Evolutionary conservation across 2,329 filamentous ascomycete genomes (phyloP), one percentile per base, ranked within the genome.

Genomic region (Truncatella angustata): DNA sequence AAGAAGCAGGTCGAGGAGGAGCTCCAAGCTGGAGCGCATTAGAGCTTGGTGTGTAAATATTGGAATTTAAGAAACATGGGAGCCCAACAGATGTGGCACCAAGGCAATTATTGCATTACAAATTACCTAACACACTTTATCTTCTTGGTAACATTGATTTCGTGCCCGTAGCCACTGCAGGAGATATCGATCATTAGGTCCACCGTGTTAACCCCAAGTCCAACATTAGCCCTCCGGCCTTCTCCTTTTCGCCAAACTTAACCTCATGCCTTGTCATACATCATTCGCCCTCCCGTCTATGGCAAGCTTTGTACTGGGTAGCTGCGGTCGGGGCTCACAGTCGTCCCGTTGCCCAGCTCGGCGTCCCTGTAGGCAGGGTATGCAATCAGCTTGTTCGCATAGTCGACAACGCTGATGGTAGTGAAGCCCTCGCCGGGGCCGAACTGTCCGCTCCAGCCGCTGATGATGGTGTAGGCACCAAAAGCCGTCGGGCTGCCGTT

Each of bases 1-100:
- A 84, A 86, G 68, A 78, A 80, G 55, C 84, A 92, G 69, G 88
- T 95, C 7, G 85, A 82, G 54, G 73, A 80, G 63, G 85, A 88
- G 68, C 73, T 88, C 20, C 35, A 50, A 12, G 45, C 10, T 9
- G 45, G 30, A 3, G 45, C 32, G 20, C 34, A 48, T 18, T 48
- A 39, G 43, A 46, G 11, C 5, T 28, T 16, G 10, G n/a, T 9
- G 6, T 43, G 23, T 32, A 32, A 32, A 32, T 2, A 14, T 32
- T 32, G 28, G 5, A n/a, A 36, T 12, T 36, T 36, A 12, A 36
- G 5, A 10, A 36, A 36, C 14, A 1, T n/a, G n/a, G n/a, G n/a
- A n/a, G n/a, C n/a, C n/a, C n/a, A n/a, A n/a, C n/a, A n/a, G n/a
- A n/a, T n/a, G n/a, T n/a, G n/a, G n/a, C n/a, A n/a, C n/a, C n/a